These are phyloP conservation scores for Plasmodium ovale DNA, from an alignment of 169 alveolate genomes.

Conservation along the genomic window DNA sequence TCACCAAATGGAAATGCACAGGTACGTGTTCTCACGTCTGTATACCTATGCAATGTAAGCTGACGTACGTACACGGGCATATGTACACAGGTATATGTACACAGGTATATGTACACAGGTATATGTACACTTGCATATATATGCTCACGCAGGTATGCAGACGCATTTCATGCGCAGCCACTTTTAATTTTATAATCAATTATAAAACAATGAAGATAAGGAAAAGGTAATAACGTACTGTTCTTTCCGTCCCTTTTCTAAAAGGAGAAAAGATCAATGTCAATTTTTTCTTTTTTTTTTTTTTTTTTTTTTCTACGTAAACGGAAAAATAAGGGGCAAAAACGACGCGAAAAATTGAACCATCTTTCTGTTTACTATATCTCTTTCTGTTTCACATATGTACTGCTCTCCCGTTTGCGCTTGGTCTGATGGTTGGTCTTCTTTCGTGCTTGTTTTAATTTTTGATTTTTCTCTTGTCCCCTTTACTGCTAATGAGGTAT, in stretches of 20 bases:
- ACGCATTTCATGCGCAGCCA: too few species aligned
- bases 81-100: background rate
- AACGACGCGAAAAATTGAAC: background rate
- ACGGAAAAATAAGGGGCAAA: background rate
- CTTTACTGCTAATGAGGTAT: too few species aligned
- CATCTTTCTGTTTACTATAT: background rate
- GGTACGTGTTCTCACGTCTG: background rate
- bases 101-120: background rate
- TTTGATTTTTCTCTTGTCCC: background rate
- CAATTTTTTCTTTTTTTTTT: background rate
- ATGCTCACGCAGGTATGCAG: background rate
- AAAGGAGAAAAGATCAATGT: background rate
- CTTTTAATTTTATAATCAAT: constrained; percentile 25
- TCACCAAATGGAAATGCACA: constrained; percentile 3
- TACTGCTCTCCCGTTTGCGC: background rate
- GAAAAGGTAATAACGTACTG: background rate
- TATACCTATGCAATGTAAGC: background rate
- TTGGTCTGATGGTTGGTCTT: background rate
- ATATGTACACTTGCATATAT: background rate
- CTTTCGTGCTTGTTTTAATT: background rate
- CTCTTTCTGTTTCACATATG: background rate
- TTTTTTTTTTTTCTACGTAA: background rate
- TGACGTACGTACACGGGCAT: background rate
- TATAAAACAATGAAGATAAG: constrained; percentile 1
- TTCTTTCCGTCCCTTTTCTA: background rate